Evolutionary conservation across 2,329 filamentous ascomycete genomes (phyloP), one percentile per base, ranked within the genome.

Genomic region (Periconia macrospinosa): DNA sequence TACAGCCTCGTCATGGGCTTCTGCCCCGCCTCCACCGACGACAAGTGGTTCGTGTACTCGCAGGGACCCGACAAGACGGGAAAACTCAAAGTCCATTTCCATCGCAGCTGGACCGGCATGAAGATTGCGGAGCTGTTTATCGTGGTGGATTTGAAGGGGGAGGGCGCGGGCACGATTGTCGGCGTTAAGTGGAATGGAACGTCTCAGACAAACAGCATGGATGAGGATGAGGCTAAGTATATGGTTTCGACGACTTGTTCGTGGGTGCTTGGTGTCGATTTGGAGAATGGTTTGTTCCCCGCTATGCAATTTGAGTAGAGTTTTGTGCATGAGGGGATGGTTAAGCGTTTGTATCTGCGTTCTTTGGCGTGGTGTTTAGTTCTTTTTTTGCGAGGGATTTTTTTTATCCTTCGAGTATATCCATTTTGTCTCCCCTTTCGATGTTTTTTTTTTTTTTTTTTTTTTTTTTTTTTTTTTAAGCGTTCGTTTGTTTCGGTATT

Each of bases 241-340:
- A 63, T 64, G 54, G 56, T 73, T 1, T 51, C 61, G 18, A 63
- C 57, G 41, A 55, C 53, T 8, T 70, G 67, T 45, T 47, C 48
- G n/a, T 63, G 58, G 53, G 62, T 61, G 27, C 49, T 72, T 49
- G 63, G 58, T 5, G 59, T 71, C 2, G 47, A 62, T 11, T 50
- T 72, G 13, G 59, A 88, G 70, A 67, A 86, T 2, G 50, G 50
- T 7, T 7, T 18, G 30, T 18, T 45, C 41, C 13, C 18, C 42
- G 43, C 50, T 23, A 55, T 46, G 45, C 23, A 47, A n/a, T 47
- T 18, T 37, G 33, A 47, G 18, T 41, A 11, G 19, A 8, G 43
- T 23, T 27, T 27, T n/a, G n/a, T n/a, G 20, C 9, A 45, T 14
- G 42, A 23, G 19, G 13, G 11, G 19, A 45, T 11, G 42, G 20